Evolutionary conservation across 225 moss, liverwort and hornwort genomes (phyloP), one percentile per base, ranked within the genome.

Genomic region (Straminergon stramineum): DNA sequence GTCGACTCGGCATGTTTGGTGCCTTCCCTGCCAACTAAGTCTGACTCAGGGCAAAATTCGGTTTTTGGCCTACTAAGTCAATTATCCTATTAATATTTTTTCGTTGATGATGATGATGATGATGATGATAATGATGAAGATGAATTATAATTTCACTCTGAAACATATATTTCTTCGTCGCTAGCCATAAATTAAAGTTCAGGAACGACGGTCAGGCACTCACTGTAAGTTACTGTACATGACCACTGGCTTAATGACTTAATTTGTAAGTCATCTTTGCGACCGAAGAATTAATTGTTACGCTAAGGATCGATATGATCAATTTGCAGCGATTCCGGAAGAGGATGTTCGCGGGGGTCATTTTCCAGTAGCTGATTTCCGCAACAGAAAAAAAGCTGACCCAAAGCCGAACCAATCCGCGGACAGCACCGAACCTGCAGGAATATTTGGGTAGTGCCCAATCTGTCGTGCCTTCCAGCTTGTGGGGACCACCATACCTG

Each of bases 1-100:
- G 92, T 88, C 92, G 82, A 93, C 90, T 90, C 51, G 88, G 87
- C 93, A 93, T 84, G 83, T 66, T 60, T 91, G 89, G 92, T 91
- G 91, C 91, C 75, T 86, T 76, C 63, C 52, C 64, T 75, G 86
- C 53, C 65, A 87, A 66, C 87, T 55, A 39, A 70, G 67, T 56
- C n/a, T n/a, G n/a, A n/a, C n/a, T n/a, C 61, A 48, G 22, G 32
- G 60, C 43, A 26, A 60, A 85, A 74, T 45, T 73, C 16, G 31
- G 23, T 85, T 57, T 61, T 58, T 31, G 20, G 37, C 39, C 39
- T 45, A 87, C 87, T 28, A 10, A 70, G 86, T 92, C 90, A 90
- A 89, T 21, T 67, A 39, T 73, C 56, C 56, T 69, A 39, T n/a
- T 68, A 22, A 11, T 31, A 31, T 61, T 57, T 2, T 37, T 86